Evolutionary conservation across 148 eudicot species (phyloP), one percentile per base, ranked within the genome.

Genomic region (Camellia lanceoleosa): DNA sequence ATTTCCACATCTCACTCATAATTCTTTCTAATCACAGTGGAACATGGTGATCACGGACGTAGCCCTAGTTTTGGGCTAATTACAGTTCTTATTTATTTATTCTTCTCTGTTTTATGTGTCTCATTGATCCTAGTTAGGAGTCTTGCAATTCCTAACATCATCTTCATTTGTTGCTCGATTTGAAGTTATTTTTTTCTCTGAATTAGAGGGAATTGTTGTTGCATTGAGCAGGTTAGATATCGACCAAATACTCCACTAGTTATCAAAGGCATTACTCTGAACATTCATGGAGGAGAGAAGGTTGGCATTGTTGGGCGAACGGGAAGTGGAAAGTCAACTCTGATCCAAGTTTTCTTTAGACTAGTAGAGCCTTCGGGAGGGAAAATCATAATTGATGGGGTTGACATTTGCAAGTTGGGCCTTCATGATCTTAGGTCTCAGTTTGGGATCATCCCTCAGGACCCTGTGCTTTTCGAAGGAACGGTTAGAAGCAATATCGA

Each of bases 231-330:
- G 89, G 91, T 89, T 18, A 81, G 88, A 75, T 89, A 87, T 70
- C 64, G 89, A 5, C 64, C 80, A 43, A 83, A 87, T 62, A 87
- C 89, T 52, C 91, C 91, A 20, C 61, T 87, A 66, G 89, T 89
- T 52, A 74, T 85, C 43, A 87, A 87, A 74, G 89, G 89, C 3
- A 75, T 89, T 11, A 68, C 75, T 44, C 81, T 87, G 20, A 64
- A 77, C 74, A 83, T 89, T 47, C 75, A 49, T 0, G 89, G 91
- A 66, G 91, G 91, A 30, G 91, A 89, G 52, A 89, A 87, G 80
- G 83, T 89, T 61, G 91, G 91, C 7, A 80, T 89, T 74, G 91
- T 87, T 70, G 91, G 91, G n/a, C 76, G 91, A 75, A 89, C 91
- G 10, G 91, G 91, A 42, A 80, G 91, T 82, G 91, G 91, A 59